phyloP scores from a whole-genome alignment of 2,329 filamentous ascomycete species.

The Alternaria sp. region DNA sequence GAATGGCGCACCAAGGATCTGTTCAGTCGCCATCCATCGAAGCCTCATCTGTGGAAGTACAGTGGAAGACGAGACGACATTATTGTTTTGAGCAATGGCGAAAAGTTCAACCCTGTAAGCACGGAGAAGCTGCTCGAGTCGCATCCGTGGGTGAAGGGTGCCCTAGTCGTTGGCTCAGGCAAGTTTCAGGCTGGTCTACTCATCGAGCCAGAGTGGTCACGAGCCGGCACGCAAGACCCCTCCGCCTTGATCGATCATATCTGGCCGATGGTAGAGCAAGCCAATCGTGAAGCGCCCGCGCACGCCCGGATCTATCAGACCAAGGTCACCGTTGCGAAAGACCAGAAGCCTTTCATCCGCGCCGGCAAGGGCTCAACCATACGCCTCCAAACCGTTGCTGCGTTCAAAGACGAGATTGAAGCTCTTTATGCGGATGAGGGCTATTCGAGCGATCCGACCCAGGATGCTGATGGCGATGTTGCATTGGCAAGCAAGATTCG shows the following conservation, averaged over 20 bases:
- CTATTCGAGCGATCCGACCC: not conserved
- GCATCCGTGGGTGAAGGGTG: slow-evolving; percentile 14
- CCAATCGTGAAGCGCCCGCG: slow-evolving; percentile 26
- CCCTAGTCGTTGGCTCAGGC: slow-evolving; percentile 29
- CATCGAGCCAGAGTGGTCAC: slow-evolving; percentile 21
- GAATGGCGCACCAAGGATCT: slow-evolving; percentile 23
- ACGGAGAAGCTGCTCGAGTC: slow-evolving; percentile 23
- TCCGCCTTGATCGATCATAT: slow-evolving; percentile 23
- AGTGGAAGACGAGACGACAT: slow-evolving; percentile 45
- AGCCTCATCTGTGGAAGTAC: slow-evolving; percentile 26
- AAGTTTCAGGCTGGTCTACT: slow-evolving; percentile 26
- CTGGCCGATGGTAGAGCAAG: slow-evolving; percentile 29
- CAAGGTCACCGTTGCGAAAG: slow-evolving; percentile 19
- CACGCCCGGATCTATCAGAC: slow-evolving; percentile 30
- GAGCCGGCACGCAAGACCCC: not conserved
- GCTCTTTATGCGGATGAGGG: slow-evolving; percentile 22
- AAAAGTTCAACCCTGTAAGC: slow-evolving; percentile 35
- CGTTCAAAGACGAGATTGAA: slow-evolving; percentile 33
- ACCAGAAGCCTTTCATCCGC: slow-evolving; percentile 15
- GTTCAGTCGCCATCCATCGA: slow-evolving; percentile 21
- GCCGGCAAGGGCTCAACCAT: slow-evolving; percentile 36
- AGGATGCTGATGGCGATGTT: not conserved
- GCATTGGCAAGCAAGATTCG: not conserved
- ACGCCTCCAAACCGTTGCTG: slow-evolving; percentile 24
- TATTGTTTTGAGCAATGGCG: slow-evolving; percentile 39